These are phyloP conservation scores for Pythium monospermum DNA, from an alignment of 352 stramenopile genomes.

Conservation along the genomic window DNA sequence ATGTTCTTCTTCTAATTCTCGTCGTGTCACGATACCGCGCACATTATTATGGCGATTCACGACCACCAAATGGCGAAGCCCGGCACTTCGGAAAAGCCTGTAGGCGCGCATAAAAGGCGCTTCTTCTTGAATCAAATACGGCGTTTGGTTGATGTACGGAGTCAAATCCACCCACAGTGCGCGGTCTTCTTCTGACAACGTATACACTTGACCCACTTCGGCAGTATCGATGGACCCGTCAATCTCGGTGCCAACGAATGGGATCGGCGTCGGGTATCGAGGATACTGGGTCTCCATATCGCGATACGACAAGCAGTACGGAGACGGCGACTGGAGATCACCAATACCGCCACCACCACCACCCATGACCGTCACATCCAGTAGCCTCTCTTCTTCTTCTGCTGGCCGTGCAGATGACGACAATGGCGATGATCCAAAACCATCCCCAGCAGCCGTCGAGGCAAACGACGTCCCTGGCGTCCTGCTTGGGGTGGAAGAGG, in stretches of 20 bases:
- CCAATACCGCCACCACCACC: background rate
- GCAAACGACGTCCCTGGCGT: background rate
- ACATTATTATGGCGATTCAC: slow-evolving; percentile 92
- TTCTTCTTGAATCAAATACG: slow-evolving; percentile 95
- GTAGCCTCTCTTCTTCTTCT: slow-evolving; percentile 49
- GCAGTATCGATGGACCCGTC: slow-evolving; percentile 26
- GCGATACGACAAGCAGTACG: slow-evolving; percentile 68
- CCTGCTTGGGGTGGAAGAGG: slow-evolving; percentile 15
- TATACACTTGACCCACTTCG: slow-evolving; percentile 33
- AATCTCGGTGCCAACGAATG: slow-evolving; percentile 27
- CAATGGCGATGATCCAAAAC: too few relatives aligned
- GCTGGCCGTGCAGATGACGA: too few relatives aligned
- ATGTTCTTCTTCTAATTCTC: slow-evolving; percentile 80
- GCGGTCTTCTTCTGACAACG: slow-evolving; percentile 74
- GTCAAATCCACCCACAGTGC: slow-evolving; percentile 93
- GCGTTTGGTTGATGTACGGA: slow-evolving; percentile 97
- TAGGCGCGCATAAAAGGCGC: slow-evolving; percentile 95
- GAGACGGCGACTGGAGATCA: slow-evolving; percentile 1
- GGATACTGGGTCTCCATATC: slow-evolving; percentile 85
- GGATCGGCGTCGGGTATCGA: slow-evolving; percentile 63
- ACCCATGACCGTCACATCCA: slow-evolving; percentile 11
- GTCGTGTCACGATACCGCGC: slow-evolving; percentile 81
- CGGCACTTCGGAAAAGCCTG: slow-evolving; percentile 95
- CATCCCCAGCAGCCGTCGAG: too few relatives aligned
- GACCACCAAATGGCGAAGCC: slow-evolving; percentile 93